phyloP scores from a whole-genome alignment of 306 rosid species.

The Castanopsis chinensis region DNA sequence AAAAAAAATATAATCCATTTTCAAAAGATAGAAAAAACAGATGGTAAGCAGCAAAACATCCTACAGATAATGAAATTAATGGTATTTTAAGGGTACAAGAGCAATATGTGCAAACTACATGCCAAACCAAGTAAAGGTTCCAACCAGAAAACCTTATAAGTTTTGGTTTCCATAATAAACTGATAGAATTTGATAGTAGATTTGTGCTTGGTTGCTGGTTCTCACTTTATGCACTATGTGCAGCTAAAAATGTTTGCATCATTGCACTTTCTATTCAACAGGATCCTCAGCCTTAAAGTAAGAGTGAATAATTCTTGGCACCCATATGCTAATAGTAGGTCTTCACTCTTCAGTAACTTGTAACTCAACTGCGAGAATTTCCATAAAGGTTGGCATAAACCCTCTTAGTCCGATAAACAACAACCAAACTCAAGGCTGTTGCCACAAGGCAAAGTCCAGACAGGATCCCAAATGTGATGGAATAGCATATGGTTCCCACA shows the following conservation, averaged over 20 bases:
- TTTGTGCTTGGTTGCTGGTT: not conserved
- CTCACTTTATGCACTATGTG: not conserved
- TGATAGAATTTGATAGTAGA: not conserved
- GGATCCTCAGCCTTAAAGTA: not conserved
- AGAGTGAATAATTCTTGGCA: not conserved
- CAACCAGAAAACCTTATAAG: not conserved
- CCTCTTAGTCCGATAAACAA: conserved; percentile 50
- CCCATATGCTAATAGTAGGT: not conserved
- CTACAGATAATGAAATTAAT: not conserved
- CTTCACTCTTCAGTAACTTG: not conserved
- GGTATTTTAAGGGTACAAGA: not conserved
- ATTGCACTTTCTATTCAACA: not conserved
- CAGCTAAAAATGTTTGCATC: not conserved
- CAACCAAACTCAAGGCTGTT: conserved; percentile 40
- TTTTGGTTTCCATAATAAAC: not conserved
- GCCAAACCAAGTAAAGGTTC: not conserved
- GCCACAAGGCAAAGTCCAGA: conserved; percentile 59
- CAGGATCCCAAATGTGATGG: conserved; percentile 59
- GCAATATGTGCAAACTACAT: not conserved
- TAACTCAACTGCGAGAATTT: conserved; percentile 26
- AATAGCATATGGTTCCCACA: conserved; percentile 58
- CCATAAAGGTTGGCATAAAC: conserved; percentile 64
- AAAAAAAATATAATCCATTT: not conserved
- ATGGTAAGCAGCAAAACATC: not conserved
- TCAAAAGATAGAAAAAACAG: not conserved